Base-by-base conservation (phyloP, 1,284 basidiomycete species). In the Tilletia indica region DNA sequence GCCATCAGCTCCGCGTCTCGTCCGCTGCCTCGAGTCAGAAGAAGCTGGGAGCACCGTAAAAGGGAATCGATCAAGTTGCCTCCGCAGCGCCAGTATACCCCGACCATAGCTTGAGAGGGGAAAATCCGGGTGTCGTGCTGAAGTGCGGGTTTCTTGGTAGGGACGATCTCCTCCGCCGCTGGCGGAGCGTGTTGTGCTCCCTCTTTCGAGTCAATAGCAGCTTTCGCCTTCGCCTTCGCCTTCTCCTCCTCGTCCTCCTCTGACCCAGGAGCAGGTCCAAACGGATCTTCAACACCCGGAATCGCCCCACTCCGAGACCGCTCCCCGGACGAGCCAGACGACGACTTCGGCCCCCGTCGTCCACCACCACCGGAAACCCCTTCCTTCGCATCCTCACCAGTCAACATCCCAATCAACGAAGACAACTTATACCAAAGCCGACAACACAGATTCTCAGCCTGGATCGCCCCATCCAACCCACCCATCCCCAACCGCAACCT, bases 1-100 rank as follows among this genome's bases (percentile, higher is more conserved):
- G 76, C 80, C 69, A 79, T 76, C 1, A 74, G 74, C n/a, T 78
- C 78, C 2, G 82, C 80, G 39, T 83, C 80, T 6, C 74, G 67
- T 5, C 73, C 77, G 9, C 77, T 77, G 45, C 82, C 82, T 21
- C 82, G 80, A 25, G 69, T 76, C 54, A 81, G 70, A 4, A 67
- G 70, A 51, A 73, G 56, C 67, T 79, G 81, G 4, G 69, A 42
- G 21, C 25, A 25, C 16, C 67, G 66, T 11, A 74, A 58, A 19
- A 42, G 31, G 16, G 64, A 21, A 6, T 51, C 51, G 21, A 70
- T 48, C 66, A 70, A 21, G 8, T 31, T 21, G 48, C 67, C 31
- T 2, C 56, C 66, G 19, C 45, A 34, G 58, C 73, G 69, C 67
- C 58, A 66, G 9, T 70, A 71, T 45, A 72, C 34, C 6, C 21